These are phyloP conservation scores for Hypomyces rosellus DNA, from an alignment of 2,329 filamentous ascomycete species.

Conservation along the genomic window DNA sequence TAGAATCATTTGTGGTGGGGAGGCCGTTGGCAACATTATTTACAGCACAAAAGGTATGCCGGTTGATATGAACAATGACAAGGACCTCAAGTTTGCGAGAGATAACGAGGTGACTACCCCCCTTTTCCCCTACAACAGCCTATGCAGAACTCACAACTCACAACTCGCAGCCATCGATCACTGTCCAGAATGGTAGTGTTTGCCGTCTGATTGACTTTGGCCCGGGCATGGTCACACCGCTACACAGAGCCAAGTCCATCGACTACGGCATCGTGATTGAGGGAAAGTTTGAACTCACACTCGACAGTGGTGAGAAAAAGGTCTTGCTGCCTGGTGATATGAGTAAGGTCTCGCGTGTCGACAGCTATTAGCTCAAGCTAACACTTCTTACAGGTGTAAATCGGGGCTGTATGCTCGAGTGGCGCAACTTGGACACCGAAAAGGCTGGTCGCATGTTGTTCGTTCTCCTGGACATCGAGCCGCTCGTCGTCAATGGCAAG, in stretches of 20 bases:
- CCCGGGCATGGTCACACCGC: constrained; percentile 30
- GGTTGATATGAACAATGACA: constrained; percentile 18
- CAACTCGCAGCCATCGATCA: constrained; percentile 1
- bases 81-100: constrained; percentile 15
- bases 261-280: constrained; percentile 52
- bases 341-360: constrained; percentile 17
- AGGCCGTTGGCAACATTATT: constrained; percentile 23
- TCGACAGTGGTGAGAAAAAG: constrained; percentile 45
- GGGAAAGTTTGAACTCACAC: constrained; percentile 43
- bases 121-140: no score
- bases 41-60: constrained; percentile 22
- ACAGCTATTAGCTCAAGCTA: no score
- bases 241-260: constrained; percentile 48
- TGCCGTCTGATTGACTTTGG: constrained; percentile 44
- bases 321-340: constrained; percentile 45
- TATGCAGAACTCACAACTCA: no score
- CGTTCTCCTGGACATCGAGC: constrained; percentile 7
- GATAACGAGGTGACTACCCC: constrained; percentile 9
- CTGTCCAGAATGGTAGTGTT: constrained; percentile 30
- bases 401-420: constrained; percentile 31
- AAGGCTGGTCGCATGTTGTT: constrained; percentile 7
- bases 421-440: constrained; percentile 4
- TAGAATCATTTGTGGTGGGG: constrained; percentile 16
- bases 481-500: constrained; percentile 4
- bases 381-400: constrained; percentile 33